Percentiles rank a stretch among this genome's conserved stretches.
Evolutionary conservation across 805 yeast species (phyloP).

Genomic region (Lachancea meyersii): DNA sequence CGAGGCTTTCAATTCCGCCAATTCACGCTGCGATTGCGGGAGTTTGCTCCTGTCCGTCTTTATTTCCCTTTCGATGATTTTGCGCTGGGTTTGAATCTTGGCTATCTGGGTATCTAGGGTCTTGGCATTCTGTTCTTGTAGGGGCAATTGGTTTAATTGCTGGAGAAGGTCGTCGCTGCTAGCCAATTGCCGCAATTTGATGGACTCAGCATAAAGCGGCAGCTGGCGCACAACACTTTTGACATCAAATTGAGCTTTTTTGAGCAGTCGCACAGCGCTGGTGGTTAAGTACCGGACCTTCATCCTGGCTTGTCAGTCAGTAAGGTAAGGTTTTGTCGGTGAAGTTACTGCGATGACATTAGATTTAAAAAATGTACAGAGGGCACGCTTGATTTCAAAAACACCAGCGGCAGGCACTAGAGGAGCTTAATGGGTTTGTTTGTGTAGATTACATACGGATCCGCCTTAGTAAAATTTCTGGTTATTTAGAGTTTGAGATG

Average conservation of each 20-base stretch:
- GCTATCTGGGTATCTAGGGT: conserved; percentile 20
- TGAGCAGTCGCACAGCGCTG: conserved; percentile 9
- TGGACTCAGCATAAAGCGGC: conserved; percentile 20
- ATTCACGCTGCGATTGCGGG: conserved; percentile 11
- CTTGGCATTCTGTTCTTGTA: conserved; percentile 22
- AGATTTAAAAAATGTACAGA: background rate
- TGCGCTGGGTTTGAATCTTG: conserved; percentile 28
- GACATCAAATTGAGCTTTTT: conserved; percentile 28
- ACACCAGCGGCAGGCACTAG: too few species aligned
- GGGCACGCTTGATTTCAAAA: too few species aligned
- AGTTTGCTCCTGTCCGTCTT: conserved; percentile 19
- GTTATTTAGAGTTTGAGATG: conserved; percentile 5
- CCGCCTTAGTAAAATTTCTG: conserved; percentile 4
- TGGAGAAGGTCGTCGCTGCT: conserved; percentile 19
- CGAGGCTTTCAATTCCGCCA: conserved; percentile 23
- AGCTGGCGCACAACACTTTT: conserved; percentile 18
- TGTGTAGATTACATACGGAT: conserved; percentile 10
- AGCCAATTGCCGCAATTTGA: conserved; percentile 26
- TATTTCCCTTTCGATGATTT: conserved; percentile 24
- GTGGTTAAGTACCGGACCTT: conserved; percentile 12
- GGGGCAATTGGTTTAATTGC: conserved; percentile 27
- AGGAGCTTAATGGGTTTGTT: conserved; percentile 5
- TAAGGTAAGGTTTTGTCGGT: background rate
- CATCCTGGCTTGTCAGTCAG: background rate
- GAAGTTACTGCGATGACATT: background rate